A percentile compares a stretch with the other conserved stretches of the same genome.
These are phyloP conservation scores for Ceratocystis albifundus DNA, from an alignment of 2,329 filamentous ascomycete genomes.

Conservation along the genomic window DNA sequence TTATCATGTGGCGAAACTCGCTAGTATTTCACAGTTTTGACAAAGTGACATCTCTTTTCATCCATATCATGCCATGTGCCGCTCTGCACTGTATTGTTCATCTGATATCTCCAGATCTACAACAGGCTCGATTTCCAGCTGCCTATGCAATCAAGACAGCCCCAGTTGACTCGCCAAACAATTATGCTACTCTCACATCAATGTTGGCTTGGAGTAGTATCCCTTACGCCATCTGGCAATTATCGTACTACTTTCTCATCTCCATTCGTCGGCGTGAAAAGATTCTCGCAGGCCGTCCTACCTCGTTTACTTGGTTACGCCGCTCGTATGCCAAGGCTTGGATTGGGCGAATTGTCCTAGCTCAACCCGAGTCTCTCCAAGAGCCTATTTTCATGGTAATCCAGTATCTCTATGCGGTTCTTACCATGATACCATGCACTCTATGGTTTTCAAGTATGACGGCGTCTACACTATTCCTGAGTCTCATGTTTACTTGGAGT, in stretches of 20 bases:
- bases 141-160: conserved; percentile 67
- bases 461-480: conserved; percentile 65
- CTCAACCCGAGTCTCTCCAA: conserved; percentile 63
- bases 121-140: conserved; percentile 66
- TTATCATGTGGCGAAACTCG: conserved; percentile 98
- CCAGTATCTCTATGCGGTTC: conserved; percentile 78
- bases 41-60: conserved; percentile 97
- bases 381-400: conserved; percentile 92
- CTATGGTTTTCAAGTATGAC: conserved; percentile 87
- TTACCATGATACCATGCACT: conserved; percentile 90
- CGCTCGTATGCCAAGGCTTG: conserved; percentile 80
- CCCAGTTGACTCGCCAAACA: conserved; percentile 57
- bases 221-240: conserved; percentile 87
- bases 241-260: conserved; percentile 88
- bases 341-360: conserved; percentile 76
- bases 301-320: conserved; percentile 94
- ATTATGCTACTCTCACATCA: conserved; percentile 62
- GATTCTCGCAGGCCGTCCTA: conserved; percentile 88
- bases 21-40: conserved; percentile 97
- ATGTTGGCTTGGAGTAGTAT: conserved; percentile 95
- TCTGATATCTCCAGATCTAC: conserved; percentile 53
- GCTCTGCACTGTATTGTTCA: conserved; percentile 89
- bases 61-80: conserved; percentile 97
- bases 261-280: conserved; percentile 89
- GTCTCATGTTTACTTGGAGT: conserved; percentile 80